Conservation (phyloP, 75 land plant species). For the Chamaecyparis obtusa region DNA sequence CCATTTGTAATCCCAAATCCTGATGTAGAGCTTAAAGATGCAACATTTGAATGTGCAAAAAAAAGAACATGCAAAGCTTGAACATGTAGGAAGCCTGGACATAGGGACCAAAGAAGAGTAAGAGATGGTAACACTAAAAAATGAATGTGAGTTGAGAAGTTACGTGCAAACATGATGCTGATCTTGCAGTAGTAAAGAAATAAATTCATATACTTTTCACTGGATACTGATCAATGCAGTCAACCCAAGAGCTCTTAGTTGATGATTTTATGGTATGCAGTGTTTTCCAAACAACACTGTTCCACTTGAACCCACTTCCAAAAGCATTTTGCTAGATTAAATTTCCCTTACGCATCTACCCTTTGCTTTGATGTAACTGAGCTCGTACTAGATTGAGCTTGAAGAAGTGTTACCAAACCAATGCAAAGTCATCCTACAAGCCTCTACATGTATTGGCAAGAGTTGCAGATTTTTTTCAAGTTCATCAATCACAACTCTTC, state of each 20-base stretch:
- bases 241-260: too few species aligned
- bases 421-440: too few species aligned
- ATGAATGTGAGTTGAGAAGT: not conserved
- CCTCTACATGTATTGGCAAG: too few species aligned
- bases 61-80: not conserved
- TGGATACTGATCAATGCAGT: slow-evolving; percentile 52
- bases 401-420: too few species aligned
- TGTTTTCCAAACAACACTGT: slow-evolving; percentile 66
- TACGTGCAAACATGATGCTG: not conserved
- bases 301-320: slow-evolving; percentile 66
- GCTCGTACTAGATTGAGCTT: too few species aligned
- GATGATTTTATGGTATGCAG: slow-evolving; percentile 39
- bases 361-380: too few species aligned
- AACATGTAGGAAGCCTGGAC: too few species aligned
- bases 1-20: too few species aligned
- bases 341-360: slow-evolving; percentile 46
- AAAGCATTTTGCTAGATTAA: slow-evolving; percentile 66
- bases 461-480: too few species aligned
- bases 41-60: not conserved
- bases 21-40: not conserved
- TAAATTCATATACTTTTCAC: not conserved
- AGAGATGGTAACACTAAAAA: not conserved
- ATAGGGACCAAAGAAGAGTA: too few species aligned
- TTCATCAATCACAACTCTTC: too few species aligned
- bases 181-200: not conserved